Conservation (phyloP, 2,329 filamentous ascomycete species). For the Pseudogymnoascus sp. region DNA sequence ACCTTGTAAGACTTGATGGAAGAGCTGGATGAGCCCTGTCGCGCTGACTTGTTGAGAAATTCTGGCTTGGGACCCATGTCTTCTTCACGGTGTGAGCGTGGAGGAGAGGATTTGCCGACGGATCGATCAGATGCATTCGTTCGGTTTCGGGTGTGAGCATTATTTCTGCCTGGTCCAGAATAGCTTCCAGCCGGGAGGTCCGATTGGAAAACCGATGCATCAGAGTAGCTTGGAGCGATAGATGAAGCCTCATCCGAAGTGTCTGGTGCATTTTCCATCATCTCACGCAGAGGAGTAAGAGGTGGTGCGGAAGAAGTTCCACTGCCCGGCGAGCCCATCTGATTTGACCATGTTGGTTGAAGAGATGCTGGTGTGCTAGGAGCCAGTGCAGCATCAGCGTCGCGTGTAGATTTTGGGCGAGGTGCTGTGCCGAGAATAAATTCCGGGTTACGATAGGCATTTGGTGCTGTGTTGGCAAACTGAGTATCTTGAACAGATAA, state of each 20-base stretch:
- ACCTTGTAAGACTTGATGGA: constrained; percentile 38
- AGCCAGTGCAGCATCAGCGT: neutral
- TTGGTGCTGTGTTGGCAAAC: neutral
- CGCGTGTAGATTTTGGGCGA: constrained; percentile 15
- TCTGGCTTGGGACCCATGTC: neutral
- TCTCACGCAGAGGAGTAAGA: constrained; percentile 28
- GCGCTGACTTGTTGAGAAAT: constrained; percentile 28
- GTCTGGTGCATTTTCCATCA: constrained; percentile 26
- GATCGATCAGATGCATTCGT: constrained; percentile 7
- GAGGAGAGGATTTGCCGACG: neutral
- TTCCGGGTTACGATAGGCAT: neutral
- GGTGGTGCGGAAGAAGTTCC: constrained; percentile 21
- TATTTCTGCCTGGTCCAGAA: neutral
- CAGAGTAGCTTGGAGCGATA: constrained; percentile 18
- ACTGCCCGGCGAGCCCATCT: neutral
- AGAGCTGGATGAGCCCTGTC: constrained; percentile 38
- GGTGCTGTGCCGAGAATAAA: constrained; percentile 25
- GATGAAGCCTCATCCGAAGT: constrained; percentile 27
- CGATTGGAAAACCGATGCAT: neutral
- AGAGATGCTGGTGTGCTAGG: constrained; percentile 6
- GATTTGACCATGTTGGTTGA: neutral
- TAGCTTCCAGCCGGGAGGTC: constrained; percentile 1
- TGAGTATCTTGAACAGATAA: constrained; percentile 1
- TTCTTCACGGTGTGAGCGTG: neutral
- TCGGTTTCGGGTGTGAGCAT: constrained; percentile 4